Evolutionary conservation across 2,329 filamentous ascomycete genomes (phyloP), one percentile per base, ranked within the genome.

Genomic region (Drechmeria coniospora): DNA sequence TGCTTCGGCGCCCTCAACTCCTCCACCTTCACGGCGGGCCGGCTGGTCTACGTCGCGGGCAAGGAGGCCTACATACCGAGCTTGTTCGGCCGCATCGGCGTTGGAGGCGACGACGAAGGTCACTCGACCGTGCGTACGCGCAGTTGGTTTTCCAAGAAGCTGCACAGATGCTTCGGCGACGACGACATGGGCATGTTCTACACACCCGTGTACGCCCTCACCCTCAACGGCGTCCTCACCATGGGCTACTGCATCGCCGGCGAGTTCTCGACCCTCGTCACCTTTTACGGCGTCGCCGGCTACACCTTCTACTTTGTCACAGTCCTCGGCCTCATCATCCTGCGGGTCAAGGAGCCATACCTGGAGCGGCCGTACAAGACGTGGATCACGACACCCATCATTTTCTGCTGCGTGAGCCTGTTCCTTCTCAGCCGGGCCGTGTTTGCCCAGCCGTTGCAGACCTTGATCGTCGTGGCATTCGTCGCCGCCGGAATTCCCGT

Each of bases 281-380:
- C 90, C 1, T 98, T 98, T 50, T 95, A 95, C 56, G 90, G 90
- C 31, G 90, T 98, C 9, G 90, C 90, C 0, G 86, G 86, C 10
- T 98, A 98, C 51, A 82, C 82, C 0, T 98, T 98, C 49, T 98
- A 98, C 58, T 98, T 98, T 52, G 59, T 92, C 31, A 92, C 87
- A 0, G 90, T 98, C 0, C 68, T 98, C 0, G 90, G 90, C 1
- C 65, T 98, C 26, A 94, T 98, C 36, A 70, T 98, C 28, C 63
- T 98, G 35, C 68, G 90, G 17, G 82, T 95, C 17, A 70, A 69
- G 36, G 90, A 98, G 51, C 90, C 90, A 4, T 64, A 76, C 36
- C 65, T 98, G 25, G 84, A 94, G 50, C 61, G 90, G 15, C 87
- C 90, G 1, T 98, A 98, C 55, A 77, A 74, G 50, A 93, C 86